Evolutionary conservation across 495 filamentous ascomycete species (phyloP), one percentile per base, ranked within the genome.

Genomic region (Schizothecium vesticola): DNA sequence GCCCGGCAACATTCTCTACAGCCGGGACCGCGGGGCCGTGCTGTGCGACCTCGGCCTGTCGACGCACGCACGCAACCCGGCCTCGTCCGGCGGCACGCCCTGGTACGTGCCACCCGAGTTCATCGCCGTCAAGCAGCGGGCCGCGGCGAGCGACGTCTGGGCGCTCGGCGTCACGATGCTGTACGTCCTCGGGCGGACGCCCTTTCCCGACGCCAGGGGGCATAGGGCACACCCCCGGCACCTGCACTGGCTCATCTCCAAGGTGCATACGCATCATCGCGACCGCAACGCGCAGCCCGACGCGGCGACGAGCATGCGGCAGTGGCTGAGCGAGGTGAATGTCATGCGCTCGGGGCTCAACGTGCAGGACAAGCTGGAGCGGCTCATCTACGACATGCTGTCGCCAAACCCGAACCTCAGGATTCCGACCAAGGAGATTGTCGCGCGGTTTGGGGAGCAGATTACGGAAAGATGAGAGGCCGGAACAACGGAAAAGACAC

Each of bases 51-150:
- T 84, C 51, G 82, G 82, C 12, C 68, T 83, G 24, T 80, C 81
- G 8, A 82, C 80, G 1, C 70, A 72, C 36, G 77, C 74, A 21
- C 72, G 66, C n/a, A 79, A 80, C 43, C 69, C 78, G 8, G 72
- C 78, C 28, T 78, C 80, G 16, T 77, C 74, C 16, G 82, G 82
- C 56, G 82, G 82, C 55, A 84, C 82, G 3, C 82, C 82, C 21
- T 84, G 81, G 69, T 84, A 84, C 59, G 76, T 84, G 10, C 82
- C 82, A 1, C 82, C 82, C 19, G 82, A 84, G 68, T 84, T 82
- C 70, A 81, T 84, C 31, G 78, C 75, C 24, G 71, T 79, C 55
- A 81, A 81, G 73, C 73, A 80, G 31, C 79, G 82, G n/a, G 81
- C 81, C 3, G 63, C 79, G 0, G 73, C 80, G 23, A 82, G 80